Evolutionary conservation across 2,329 filamentous ascomycete genomes (phyloP), one percentile per base, ranked within the genome.

Genomic region (Epichloe glyceriae): DNA sequence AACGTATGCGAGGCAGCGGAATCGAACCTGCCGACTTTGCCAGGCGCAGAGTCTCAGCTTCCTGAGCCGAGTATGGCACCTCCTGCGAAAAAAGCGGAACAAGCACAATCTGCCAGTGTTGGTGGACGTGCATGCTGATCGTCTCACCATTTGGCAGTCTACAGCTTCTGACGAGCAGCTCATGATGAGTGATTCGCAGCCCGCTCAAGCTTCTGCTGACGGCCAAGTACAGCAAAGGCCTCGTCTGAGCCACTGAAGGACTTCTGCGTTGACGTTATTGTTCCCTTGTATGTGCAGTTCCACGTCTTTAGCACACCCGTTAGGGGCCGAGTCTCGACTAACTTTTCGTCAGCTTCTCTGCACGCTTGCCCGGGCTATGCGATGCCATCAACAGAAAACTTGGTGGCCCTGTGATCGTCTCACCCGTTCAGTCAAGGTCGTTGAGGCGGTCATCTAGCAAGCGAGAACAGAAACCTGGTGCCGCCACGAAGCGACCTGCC

Each of bases 121-220:
- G 19, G 70, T 89, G 4, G 86, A 91, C 60, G 72, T 88, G 0
- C 78, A 89, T 48, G 78, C 87, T 7, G 87, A 93, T 64, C 81
- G 85, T 45, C 70, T 93, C 22, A 88, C 84, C 59, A 93, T 93
- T 53, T 91, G 86, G 86, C 85, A 90, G 61, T 88, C 86, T 3
- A 82, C 86, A 7, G 80, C 82, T 37, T 69, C 80, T 20, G 78
- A 85, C 55, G 76, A 80, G 50, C 65, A 76, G 52, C 68, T 72
- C 38, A 60, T 76, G 14, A 58, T 75, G 15, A 72, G 73, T 43
- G 74, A 78, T 50, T 71, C 73, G 1, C 75, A 78, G 54, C 55
- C 62, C 3, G 53, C 61, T 3, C 61, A 59, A 3, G 57, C 62
- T 5, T 57, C 63, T 1, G 54, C 56, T 2, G 67, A 68, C 41